Conservation (phyloP, 2,329 filamentous ascomycete species). For the Dendryphion nanum region DNA sequence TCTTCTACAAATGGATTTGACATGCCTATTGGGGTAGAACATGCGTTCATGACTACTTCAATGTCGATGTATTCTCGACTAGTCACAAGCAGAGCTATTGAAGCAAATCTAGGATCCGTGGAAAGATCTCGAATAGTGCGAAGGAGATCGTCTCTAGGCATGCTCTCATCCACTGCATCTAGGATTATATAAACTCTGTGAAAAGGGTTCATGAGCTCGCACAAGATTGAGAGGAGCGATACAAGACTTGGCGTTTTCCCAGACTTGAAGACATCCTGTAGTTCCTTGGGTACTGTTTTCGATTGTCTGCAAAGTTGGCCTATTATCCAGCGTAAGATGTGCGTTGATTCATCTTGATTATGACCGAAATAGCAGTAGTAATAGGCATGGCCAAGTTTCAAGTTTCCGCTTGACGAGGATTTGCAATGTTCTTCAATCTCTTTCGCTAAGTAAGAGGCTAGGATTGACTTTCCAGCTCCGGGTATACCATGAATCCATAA, state of each 20-base stretch:
- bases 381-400: slow-evolving; percentile 3
- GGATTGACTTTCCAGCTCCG: slow-evolving; percentile 8
- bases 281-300: background rate
- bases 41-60: background rate
- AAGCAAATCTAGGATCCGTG: background rate
- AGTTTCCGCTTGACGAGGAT: background rate
- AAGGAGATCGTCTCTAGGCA: slow-evolving; percentile 5
- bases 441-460: slow-evolving; percentile 4
- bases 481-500: slow-evolving; percentile 9
- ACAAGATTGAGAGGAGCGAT: slow-evolving; percentile 1
- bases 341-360: slow-evolving; percentile 8
- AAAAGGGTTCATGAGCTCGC: slow-evolving; percentile 1
- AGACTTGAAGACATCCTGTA: slow-evolving; percentile 1
- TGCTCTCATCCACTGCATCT: slow-evolving; percentile 9
- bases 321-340: slow-evolving; percentile 3
- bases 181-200: slow-evolving; percentile 3
- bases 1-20: background rate
- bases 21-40: slow-evolving; percentile 1
- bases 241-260: slow-evolving; percentile 1
- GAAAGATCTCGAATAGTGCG: slow-evolving; percentile 2
- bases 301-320: slow-evolving; percentile 6
- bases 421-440: background rate
- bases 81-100: background rate
- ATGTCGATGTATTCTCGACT: slow-evolving; percentile 3
- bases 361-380: slow-evolving; percentile 10